Base-by-base conservation (phyloP, 805 yeast genomes). In the Monosporozyma aerobia region DNA sequence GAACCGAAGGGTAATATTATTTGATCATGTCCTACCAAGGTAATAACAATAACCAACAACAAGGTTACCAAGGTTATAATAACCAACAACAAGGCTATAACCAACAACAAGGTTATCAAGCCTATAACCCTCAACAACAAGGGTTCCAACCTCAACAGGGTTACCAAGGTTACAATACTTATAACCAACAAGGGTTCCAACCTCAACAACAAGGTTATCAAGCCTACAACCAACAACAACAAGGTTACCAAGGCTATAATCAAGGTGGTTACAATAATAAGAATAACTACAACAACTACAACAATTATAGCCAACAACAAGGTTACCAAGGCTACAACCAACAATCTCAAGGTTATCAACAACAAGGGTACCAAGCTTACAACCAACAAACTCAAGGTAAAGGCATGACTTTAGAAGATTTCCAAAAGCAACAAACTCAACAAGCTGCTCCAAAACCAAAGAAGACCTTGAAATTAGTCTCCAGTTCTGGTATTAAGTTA, bases 331-430 rank as follows among this genome's bases (percentile, higher is more conserved):
- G 46, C 53, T 51, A 59, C 41, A 54, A 61, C 53, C 64, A 60
- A 49, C 52, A 57, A 10, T 27, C 29, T 27, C 29, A 27, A 27
- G 29, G 29, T 27, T 27, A 27, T n/a, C n/a, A n/a, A n/a, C n/a
- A n/a, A n/a, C n/a, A n/a, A n/a, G n/a, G n/a, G n/a, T n/a, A n/a
- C 29, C 59, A 60, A 40, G 57, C 63, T 49, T 61, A 59, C 50
- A 64, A 67, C 54, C 56, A 57, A 39, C 68, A 67, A 54, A 68
- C 63, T 41, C 75, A 74, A 35, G 39, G 39, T 39, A 13, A 16
- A 61, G 83, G 82, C 56, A 82, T 87, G 88, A 78, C 90, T 41
- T 76, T 88, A 61, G 95, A 89, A 51, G 95, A 87, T 59, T 88
- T 81, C 72, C 84, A 86, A 65, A 83, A 83, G 65, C 87, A 83